Conservation (phyloP, 202 grass and related monocot species). For the Panicum hallii region DNA sequence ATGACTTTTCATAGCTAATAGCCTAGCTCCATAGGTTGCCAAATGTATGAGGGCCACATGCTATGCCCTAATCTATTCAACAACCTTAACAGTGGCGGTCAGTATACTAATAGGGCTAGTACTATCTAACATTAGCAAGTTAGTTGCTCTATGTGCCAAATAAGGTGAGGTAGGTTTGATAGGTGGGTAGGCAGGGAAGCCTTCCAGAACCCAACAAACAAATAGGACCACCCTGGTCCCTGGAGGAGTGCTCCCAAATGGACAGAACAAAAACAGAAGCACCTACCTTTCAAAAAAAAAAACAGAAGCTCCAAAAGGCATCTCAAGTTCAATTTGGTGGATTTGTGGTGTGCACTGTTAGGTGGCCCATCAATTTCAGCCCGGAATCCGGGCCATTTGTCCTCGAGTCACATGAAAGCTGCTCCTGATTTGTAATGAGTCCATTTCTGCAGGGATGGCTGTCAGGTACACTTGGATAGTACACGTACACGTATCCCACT, state of each 20-base stretch:
- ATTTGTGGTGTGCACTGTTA: slow-evolving; percentile 47
- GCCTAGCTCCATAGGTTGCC: slow-evolving; percentile 13
- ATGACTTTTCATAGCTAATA: slow-evolving; percentile 15
- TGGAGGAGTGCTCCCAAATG: neutral
- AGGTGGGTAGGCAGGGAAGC: neutral
- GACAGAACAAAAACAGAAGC: slow-evolving; percentile 41
- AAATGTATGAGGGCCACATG: slow-evolving; percentile 47
- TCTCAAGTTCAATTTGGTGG: slow-evolving; percentile 35
- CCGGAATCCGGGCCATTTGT: slow-evolving; percentile 39
- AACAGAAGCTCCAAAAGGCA: slow-evolving; percentile 33
- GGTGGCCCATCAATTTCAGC: slow-evolving; percentile 46
- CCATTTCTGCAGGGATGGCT: slow-evolving; percentile 34
- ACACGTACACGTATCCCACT: neutral
- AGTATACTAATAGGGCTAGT: neutral
- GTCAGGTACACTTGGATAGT: neutral
- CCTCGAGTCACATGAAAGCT: slow-evolving; percentile 35
- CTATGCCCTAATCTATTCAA: neutral
- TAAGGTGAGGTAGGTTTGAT: slow-evolving; percentile 31
- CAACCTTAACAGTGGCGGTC: slow-evolving; percentile 17
- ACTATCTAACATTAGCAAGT: slow-evolving; percentile 21
- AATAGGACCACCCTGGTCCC: neutral
- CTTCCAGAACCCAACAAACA: slow-evolving; percentile 62
- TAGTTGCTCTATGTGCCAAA: slow-evolving; percentile 44
- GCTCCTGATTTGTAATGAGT: neutral
- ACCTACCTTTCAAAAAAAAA: neutral